Conservation (phyloP, 176 grass and related monocot species). For the Cenchrus purpureus region DNA sequence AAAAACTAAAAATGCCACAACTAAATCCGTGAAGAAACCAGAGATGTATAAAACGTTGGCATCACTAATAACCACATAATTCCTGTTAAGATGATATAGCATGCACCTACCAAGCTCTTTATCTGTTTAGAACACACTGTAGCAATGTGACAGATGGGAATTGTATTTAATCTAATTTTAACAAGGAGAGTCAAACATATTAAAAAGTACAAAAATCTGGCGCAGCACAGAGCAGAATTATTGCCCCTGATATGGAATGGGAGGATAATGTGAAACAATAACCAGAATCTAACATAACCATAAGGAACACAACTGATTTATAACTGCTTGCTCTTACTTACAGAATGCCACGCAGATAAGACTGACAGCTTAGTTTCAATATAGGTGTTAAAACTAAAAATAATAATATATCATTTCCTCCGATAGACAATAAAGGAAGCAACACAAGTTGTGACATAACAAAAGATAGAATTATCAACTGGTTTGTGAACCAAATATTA, state of each 20-base stretch:
- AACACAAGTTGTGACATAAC: conserved; percentile 17
- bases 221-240: neutral
- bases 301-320: neutral
- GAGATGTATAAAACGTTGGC: neutral
- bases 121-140: neutral
- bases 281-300: neutral
- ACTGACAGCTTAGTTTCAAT: neutral
- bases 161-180: neutral
- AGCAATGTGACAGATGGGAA: neutral
- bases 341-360: neutral
- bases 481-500: conserved; percentile 12
- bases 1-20: neutral
- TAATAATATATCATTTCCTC: neutral
- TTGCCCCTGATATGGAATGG: neutral
- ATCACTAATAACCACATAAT: neutral
- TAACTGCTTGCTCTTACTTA: conserved; percentile 1
- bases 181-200: neutral
- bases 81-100: too few relatives aligned
- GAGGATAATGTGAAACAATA: conserved; percentile 10
- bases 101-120: neutral
- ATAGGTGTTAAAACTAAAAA: neutral
- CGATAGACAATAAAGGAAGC: conserved; percentile 2
- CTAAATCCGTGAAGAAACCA: neutral
- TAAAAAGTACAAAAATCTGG: neutral
- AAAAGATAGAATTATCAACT: neutral